phyloP scores from a whole-genome alignment of 2,329 filamentous ascomycete genomes.

The Aureobasidium sp. region DNA sequence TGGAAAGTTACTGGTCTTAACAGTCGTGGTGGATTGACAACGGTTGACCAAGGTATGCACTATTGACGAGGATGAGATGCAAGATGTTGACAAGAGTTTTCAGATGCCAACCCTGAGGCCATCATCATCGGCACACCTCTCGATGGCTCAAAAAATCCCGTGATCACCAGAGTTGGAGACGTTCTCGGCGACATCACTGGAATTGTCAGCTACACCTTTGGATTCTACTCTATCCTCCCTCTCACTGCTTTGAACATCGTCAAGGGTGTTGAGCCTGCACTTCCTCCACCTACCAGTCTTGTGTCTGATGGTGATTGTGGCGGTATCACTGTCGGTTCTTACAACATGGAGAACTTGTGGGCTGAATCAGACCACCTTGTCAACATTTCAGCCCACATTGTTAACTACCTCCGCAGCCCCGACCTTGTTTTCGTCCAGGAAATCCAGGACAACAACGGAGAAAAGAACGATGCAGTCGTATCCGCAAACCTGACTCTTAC shows the following conservation, averaged over 20 bases:
- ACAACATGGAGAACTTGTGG: slow-evolving; percentile 62
- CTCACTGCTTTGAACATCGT: slow-evolving; percentile 47
- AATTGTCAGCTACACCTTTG: slow-evolving; percentile 56
- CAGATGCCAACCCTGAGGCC: slow-evolving; percentile 61
- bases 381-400: slow-evolving; percentile 56
- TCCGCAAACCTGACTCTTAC: slow-evolving; percentile 51
- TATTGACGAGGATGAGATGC: not conserved
- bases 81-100: not conserved
- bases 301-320: slow-evolving; percentile 48
- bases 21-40: slow-evolving; percentile 54
- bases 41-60: slow-evolving; percentile 35
- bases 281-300: slow-evolving; percentile 45
- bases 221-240: slow-evolving; percentile 61
- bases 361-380: slow-evolving; percentile 48
- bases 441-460: slow-evolving; percentile 58
- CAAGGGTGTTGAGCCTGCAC: slow-evolving; percentile 34
- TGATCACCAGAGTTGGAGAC: slow-evolving; percentile 55
- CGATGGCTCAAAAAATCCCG: slow-evolving; percentile 54
- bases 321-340: slow-evolving; percentile 54
- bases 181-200: slow-evolving; percentile 57
- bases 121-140: slow-evolving; percentile 57
- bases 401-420: slow-evolving; percentile 52
- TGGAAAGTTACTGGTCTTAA: slow-evolving; percentile 58
- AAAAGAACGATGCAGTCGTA: slow-evolving; percentile 50
- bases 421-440: slow-evolving; percentile 63